Percentiles rank a stretch among this genome's conserved stretches.
phyloP scores from a whole-genome alignment of 208 protist genomes.

The Crithidia fasciculata region DNA sequence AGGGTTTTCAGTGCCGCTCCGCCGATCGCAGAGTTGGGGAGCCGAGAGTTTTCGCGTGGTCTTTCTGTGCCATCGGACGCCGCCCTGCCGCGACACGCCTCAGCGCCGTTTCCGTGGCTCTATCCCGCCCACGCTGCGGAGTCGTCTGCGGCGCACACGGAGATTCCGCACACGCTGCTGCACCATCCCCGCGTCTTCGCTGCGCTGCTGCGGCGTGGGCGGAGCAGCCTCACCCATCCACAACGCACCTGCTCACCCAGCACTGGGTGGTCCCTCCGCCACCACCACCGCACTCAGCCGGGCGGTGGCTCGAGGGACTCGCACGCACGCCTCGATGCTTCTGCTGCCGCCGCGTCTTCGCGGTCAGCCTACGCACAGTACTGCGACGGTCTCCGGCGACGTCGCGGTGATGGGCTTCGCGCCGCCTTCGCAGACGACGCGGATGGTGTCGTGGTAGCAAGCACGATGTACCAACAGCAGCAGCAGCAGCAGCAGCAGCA shows the following conservation, averaged over 20 bases:
- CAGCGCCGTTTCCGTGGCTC: not conserved
- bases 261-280: not conserved
- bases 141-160: not conserved
- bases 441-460: not conserved
- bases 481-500: not conserved
- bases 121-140: not conserved
- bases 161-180: not conserved
- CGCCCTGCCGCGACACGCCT: no score
- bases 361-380: not conserved
- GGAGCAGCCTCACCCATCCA: constrained; percentile 3
- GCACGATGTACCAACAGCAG: not conserved
- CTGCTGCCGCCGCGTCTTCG: no score
- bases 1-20: no score
- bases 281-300: not conserved
- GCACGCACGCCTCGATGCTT: no score
- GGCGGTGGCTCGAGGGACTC: not conserved
- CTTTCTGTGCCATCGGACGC: no score
- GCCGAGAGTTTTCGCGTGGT: no score
- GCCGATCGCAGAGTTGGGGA: no score
- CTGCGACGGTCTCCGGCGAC: constrained; percentile 7
- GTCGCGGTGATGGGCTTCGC: not conserved
- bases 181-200: not conserved
- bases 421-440: not conserved
- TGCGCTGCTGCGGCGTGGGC: constrained; percentile 7
- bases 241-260: no score